phyloP scores from a whole-genome alignment of 2,329 filamentous ascomycete species.

The Aspergillus sp. region DNA sequence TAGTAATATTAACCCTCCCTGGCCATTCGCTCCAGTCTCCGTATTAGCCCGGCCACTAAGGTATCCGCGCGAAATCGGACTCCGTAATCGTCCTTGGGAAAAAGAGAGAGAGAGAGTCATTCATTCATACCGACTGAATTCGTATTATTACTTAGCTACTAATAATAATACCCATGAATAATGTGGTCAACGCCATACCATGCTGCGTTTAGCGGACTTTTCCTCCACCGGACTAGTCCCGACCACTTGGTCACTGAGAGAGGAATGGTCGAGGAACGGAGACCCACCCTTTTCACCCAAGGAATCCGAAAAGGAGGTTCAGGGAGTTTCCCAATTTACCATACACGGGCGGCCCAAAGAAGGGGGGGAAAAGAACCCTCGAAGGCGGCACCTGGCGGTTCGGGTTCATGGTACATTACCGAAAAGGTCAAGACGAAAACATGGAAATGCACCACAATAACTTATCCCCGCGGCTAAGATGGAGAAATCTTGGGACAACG shows the following conservation, averaged over 20 bases:
- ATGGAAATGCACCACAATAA: neutral
- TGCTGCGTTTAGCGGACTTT: neutral
- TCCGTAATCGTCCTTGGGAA: neutral
- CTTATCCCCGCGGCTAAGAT: neutral
- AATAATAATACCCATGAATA: constrained; percentile 4
- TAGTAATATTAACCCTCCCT: neutral
- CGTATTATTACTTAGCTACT: constrained; percentile 5
- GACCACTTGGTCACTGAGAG: neutral
- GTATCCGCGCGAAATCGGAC: constrained; percentile 1
- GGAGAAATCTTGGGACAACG: neutral
- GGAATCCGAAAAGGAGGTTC: constrained; percentile 19
- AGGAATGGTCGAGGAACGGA: constrained; percentile 18
- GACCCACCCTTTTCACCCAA: constrained; percentile 18
- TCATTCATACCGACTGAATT: constrained; percentile 4
- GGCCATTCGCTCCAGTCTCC: constrained; percentile 5
- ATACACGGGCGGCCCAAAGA: neutral
- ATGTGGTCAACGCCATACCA: neutral
- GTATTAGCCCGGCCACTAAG: constrained; percentile 2
- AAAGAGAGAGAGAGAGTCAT: neutral
- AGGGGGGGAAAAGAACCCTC: neutral
- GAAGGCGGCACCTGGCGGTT: constrained; percentile 7
- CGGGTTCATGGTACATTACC: constrained; percentile 5
- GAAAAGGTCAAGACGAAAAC: constrained; percentile 12
- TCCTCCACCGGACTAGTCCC: neutral
- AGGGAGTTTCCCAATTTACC: neutral